Conservation (phyloP, 441 rosid genomes). For the Populus hybrid region DNA sequence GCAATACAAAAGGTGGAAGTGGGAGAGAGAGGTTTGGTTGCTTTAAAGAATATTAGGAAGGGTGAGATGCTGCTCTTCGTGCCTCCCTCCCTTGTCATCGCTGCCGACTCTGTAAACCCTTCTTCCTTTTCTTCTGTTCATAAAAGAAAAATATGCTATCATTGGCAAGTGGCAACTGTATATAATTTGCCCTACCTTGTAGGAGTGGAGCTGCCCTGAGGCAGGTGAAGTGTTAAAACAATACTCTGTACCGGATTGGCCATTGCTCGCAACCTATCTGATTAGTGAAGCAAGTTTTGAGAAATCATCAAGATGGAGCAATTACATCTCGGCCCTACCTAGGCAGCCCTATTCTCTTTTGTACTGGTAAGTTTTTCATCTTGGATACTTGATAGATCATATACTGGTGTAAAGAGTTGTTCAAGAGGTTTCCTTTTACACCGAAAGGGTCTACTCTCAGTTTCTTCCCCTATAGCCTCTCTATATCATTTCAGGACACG, state of each 20-base stretch:
- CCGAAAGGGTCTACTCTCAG: constrained; percentile 51
- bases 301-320: constrained; percentile 80
- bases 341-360: constrained; percentile 90
- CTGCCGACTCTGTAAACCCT: constrained; percentile 67
- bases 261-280: constrained; percentile 78
- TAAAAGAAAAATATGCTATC: neutral
- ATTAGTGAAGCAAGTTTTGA: constrained; percentile 87
- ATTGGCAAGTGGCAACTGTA: neutral
- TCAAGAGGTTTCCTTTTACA: constrained; percentile 19
- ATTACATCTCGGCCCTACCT: constrained; percentile 88
- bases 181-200: neutral
- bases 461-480: constrained; percentile 49
- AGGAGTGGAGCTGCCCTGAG: constrained; percentile 75
- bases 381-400: constrained; percentile 5
- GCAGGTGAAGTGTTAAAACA: constrained; percentile 70
- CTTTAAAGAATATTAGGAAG: constrained; percentile 77
- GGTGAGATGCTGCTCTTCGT: constrained; percentile 93
- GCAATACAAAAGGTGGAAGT: constrained; percentile 63
- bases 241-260: constrained; percentile 97
- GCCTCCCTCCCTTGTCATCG: constrained; percentile 86
- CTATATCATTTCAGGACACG: constrained; percentile 77
- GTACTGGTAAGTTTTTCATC: constrained; percentile 54
- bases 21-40: constrained; percentile 92
- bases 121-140: neutral
- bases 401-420: constrained; percentile 14